Percentiles rank a stretch among this genome's conserved stretches.
Conservation (phyloP, 2,329 filamentous ascomycete species). For the Didymella sp. region DNA sequence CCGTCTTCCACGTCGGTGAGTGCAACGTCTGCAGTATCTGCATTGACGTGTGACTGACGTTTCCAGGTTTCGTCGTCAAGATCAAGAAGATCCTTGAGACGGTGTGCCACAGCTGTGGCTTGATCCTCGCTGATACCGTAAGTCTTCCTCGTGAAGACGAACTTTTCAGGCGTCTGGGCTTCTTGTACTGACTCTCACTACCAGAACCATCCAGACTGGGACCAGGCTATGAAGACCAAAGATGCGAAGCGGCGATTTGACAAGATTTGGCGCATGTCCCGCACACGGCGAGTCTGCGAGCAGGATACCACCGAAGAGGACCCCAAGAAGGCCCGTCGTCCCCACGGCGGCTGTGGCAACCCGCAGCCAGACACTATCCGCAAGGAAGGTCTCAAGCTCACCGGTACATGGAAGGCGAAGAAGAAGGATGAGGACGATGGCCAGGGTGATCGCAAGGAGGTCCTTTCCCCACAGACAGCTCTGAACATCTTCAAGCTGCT, state of each 20-base stretch:
- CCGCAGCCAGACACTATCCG: slow-evolving; percentile 80
- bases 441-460: slow-evolving; percentile 71
- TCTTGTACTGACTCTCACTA: slow-evolving; percentile 63
- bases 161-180: slow-evolving; percentile 55
- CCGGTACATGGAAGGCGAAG: slow-evolving; percentile 73
- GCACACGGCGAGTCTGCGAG: slow-evolving; percentile 84
- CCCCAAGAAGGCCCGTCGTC: slow-evolving; percentile 56
- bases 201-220: slow-evolving; percentile 78
- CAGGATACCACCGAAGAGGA: slow-evolving; percentile 72
- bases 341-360: slow-evolving; percentile 93
- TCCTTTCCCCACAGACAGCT: slow-evolving; percentile 83
- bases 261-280: slow-evolving; percentile 88
- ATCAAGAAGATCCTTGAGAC: slow-evolving; percentile 99
- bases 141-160: slow-evolving; percentile 71
- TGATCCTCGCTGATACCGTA: slow-evolving; percentile 97
- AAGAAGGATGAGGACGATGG: slow-evolving; percentile 79
- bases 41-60: slow-evolving; percentile 16
- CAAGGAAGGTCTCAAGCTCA: slow-evolving; percentile 83
- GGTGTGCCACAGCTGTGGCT: slow-evolving; percentile 98
- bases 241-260: slow-evolving; percentile 96
- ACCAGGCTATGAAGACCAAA: slow-evolving; percentile 79
- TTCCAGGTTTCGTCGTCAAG: slow-evolving; percentile 90
- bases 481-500: slow-evolving; percentile 88
- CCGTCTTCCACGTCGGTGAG: slow-evolving; percentile 85
- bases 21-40: slow-evolving; percentile 32